These are phyloP conservation scores for Globisporangium solare DNA, from an alignment of 352 stramenopile species.

Conservation along the genomic window DNA sequence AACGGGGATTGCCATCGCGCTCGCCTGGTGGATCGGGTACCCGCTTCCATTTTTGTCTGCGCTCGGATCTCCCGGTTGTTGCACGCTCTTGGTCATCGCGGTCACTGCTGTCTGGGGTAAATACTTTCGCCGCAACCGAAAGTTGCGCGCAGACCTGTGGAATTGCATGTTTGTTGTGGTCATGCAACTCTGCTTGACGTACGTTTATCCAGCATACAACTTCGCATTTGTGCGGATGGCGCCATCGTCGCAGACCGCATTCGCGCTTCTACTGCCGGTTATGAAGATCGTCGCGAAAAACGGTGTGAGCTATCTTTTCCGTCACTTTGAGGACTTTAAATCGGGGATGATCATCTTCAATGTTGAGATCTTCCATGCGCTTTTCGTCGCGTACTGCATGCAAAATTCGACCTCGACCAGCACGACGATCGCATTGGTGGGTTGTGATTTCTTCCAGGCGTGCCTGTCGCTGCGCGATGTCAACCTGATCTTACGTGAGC, in stretches of 20 bases:
- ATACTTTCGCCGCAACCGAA: constrained; percentile 8
- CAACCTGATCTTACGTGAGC: neutral
- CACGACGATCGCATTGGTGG: constrained; percentile 25
- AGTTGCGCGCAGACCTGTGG: constrained; percentile 3
- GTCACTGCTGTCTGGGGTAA: constrained; percentile 1
- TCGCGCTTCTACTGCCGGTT: constrained; percentile 22
- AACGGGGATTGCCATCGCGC: neutral
- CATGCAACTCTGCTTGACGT: constrained; percentile 11
- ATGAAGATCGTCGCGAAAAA: constrained; percentile 26
- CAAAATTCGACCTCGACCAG: constrained; percentile 21
- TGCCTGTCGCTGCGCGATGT: constrained; percentile 27
- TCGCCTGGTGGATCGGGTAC: constrained; percentile 22
- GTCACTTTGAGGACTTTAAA: constrained; percentile 20
- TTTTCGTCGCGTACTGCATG: constrained; percentile 40
- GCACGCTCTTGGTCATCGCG: constrained; percentile 8
- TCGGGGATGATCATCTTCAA: constrained; percentile 46
- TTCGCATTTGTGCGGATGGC: constrained; percentile 19
- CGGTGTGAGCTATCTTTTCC: constrained; percentile 1
- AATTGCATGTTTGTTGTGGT: neutral
- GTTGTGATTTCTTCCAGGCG: constrained; percentile 26
- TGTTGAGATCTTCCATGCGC: constrained; percentile 45
- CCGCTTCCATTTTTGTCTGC: constrained; percentile 31
- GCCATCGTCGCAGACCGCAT: constrained; percentile 9
- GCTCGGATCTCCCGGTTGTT: neutral
- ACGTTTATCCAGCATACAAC: constrained; percentile 28